Evolutionary conservation across 106 monocot species (phyloP).

Genomic region (Acanthochlamys bracteata): DNA sequence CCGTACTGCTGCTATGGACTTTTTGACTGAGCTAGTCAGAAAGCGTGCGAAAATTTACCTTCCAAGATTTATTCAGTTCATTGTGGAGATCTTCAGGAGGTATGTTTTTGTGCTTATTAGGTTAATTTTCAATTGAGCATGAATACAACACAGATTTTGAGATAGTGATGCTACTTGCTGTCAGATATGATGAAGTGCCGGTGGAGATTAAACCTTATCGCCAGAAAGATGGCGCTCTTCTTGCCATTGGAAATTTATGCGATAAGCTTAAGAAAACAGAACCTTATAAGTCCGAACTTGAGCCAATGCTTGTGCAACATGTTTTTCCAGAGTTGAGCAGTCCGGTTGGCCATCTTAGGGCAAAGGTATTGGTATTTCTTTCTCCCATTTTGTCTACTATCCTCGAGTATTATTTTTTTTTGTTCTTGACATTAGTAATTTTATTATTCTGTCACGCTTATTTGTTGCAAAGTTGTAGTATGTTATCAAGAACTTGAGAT

Average conservation of each 20-base stretch:
- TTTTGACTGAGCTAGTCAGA: constrained; percentile 90
- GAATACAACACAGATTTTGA: no score
- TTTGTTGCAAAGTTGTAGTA: no score
- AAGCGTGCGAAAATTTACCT: constrained; percentile 91
- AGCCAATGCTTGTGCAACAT: constrained; percentile 89
- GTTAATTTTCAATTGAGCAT: no score
- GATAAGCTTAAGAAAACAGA: constrained; percentile 95
- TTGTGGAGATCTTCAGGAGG: constrained; percentile 72
- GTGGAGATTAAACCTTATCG: constrained; percentile 70
- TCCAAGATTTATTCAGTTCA: constrained; percentile 80
- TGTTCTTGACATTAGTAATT: no score
- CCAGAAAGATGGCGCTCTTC: constrained; percentile 98
- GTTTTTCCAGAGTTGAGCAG: constrained; percentile 91
- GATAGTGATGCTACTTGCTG: neutral
- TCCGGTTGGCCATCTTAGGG: constrained; percentile 84
- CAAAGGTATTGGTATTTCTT: constrained; percentile 46
- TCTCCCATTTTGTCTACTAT: neutral
- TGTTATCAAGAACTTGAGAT: no score
- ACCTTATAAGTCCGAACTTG: constrained; percentile 88
- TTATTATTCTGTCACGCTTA: no score
- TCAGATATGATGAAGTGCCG: constrained; percentile 74
- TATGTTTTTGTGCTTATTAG: constrained; percentile 7
- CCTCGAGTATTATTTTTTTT: no score
- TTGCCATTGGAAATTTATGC: constrained; percentile 92
- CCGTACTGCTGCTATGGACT: constrained; percentile 97